Evolutionary conservation across 306 rosid genomes (phyloP).

Genomic region (Astragalus glycyphyllos): DNA sequence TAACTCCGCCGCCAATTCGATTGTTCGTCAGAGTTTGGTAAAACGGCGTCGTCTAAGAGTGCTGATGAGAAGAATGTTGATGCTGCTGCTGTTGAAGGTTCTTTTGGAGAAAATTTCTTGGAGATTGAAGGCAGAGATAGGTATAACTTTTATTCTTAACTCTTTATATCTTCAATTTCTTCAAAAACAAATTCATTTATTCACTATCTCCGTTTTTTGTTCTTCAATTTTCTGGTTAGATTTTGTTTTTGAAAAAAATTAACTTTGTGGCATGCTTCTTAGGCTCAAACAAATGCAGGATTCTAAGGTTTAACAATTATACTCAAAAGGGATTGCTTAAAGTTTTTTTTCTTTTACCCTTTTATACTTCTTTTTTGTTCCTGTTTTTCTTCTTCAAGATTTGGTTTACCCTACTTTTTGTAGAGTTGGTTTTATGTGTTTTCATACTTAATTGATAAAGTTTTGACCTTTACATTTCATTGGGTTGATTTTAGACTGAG

Average conservation of each 20-base stretch:
- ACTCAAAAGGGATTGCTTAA: slow-evolving; percentile 32
- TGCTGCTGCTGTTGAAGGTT: slow-evolving; percentile 51
- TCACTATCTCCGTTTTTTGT: not conserved
- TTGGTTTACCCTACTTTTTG: slow-evolving; percentile 32
- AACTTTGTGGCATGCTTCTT: slow-evolving; percentile 55
- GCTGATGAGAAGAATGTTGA: slow-evolving; percentile 47
- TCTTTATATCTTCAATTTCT: not conserved
- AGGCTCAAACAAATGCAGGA: slow-evolving; percentile 80
- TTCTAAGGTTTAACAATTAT: slow-evolving; percentile 61
- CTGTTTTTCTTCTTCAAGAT: slow-evolving; percentile 25
- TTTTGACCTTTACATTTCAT: slow-evolving; percentile 36
- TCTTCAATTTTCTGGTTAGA: not conserved
- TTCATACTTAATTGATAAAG: slow-evolving; percentile 31
- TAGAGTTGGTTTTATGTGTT: slow-evolving; percentile 43
- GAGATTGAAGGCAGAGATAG: slow-evolving; percentile 64
- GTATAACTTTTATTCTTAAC: slow-evolving; percentile 41
- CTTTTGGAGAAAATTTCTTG: slow-evolving; percentile 63
- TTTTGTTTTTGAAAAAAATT: no score
- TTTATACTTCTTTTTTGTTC: slow-evolving; percentile 26
- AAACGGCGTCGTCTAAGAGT: slow-evolving; percentile 20
- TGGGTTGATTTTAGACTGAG: slow-evolving; percentile 23
- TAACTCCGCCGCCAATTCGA: slow-evolving; percentile 33
- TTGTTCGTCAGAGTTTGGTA: slow-evolving; percentile 35
- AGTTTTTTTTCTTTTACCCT: not conserved
- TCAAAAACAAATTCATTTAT: not conserved